A percentile compares a stretch with the other conserved stretches of the same genome.
These are phyloP conservation scores for Microbotryomycetes sp. DNA, from an alignment of 1,284 basidiomycete species.

Conservation along the genomic window DNA sequence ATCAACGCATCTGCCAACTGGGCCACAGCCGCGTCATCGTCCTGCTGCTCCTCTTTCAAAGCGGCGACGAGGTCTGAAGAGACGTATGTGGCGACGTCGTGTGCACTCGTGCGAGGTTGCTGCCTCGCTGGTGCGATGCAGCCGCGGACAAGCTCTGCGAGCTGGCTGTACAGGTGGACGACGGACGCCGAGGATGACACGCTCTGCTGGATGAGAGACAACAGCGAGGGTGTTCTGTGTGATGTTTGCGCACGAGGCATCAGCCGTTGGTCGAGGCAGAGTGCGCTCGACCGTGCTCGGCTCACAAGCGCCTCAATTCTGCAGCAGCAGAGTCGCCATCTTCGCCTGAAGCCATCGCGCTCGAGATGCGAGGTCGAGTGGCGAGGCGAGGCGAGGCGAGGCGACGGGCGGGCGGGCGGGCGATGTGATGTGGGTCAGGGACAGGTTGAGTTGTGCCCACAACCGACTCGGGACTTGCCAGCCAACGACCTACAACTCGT, in stretches of 20 bases:
- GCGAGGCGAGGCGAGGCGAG: too few species aligned
- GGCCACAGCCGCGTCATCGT: neutral
- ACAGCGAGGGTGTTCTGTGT: neutral
- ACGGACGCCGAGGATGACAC: neutral
- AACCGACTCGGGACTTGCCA: too few species aligned
- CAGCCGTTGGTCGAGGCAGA: too few species aligned
- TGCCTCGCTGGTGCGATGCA: neutral
- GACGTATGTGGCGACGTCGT: neutral
- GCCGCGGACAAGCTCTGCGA: neutral
- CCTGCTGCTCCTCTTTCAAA: neutral
- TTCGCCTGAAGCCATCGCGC: too few species aligned
- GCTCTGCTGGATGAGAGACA: neutral
- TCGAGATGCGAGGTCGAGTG: too few species aligned
- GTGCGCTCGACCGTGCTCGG: too few species aligned
- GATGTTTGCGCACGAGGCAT: neutral
- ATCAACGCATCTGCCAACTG: constrained; percentile 55
- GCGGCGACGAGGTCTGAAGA: neutral
- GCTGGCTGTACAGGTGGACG: neutral
- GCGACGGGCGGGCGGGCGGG: too few species aligned
- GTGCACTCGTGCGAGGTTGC: neutral
- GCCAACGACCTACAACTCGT: too few species aligned
- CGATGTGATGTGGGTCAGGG: too few species aligned
- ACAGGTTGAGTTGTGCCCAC: too few species aligned
- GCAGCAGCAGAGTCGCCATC: too few species aligned
- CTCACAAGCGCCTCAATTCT: too few species aligned